Base-by-base conservation (phyloP, 148 eudicot species). In the Spergularia bocconei region DNA sequence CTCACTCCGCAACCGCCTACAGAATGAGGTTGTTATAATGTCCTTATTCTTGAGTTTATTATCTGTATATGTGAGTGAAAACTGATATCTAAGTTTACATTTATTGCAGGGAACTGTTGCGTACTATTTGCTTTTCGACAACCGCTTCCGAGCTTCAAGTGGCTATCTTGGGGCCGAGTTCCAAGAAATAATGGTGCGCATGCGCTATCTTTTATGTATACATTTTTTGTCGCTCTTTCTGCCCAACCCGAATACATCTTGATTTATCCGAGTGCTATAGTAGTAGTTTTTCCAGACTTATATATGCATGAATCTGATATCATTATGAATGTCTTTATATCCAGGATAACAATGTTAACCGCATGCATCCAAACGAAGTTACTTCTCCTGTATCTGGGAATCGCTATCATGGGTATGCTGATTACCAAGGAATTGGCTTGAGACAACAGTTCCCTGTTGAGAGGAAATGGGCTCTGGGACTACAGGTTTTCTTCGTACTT, bases 81-180 rank as follows among this genome's bases (percentile, higher is more conserved):
- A 70, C 39, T 74, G 12, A 72, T 51, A 51, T 73, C 9, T 66
- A 41, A 14, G 25, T 65, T 73, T 60, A 20, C 50, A 15, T 50
- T 60, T 17, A 75, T 77, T 78, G 62, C 84, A 95, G 99, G 99
- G 91, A 41, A 92, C 97, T 61, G 99, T 95, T 75, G 91, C 99
- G 36, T 95, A 95, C 80, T 95, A 92, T 88, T 80, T 95, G 90
- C 90, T 95, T 47, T 79, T 95, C 12, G 99, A 95, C 85, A 95
- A 95, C 76, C 86, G 92, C 23, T 90, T 87, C 71, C 92, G 96
- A 77, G 88, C 78, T 70, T 84, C 92, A 56, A 84, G 82, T 82
- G 96, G 97, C 75, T 95, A 95, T 80, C 94, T 95, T 77, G 99
- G 99, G 67, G 91, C 90, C 76, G 99, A 91, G 84, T 92, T 95